Conservation (phyloP, 2,329 filamentous ascomycete genomes). For the Monilinia fructicola region DNA sequence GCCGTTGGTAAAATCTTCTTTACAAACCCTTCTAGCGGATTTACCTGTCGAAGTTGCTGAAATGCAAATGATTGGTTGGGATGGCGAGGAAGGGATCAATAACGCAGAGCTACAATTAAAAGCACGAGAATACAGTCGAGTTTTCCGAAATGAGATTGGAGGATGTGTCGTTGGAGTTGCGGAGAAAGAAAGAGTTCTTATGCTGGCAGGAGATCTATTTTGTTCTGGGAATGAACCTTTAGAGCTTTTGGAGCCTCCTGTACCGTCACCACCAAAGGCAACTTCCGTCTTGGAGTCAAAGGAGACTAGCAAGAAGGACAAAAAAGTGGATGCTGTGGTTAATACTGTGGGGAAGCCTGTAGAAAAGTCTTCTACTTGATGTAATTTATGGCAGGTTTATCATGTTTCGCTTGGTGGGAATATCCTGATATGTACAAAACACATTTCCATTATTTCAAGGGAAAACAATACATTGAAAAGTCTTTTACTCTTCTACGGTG, state of each 20-base stretch:
- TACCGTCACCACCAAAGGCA: not conserved
- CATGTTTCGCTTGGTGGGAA: not conserved
- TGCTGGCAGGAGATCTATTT: conserved; percentile 35
- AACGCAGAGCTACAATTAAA: conserved; percentile 45
- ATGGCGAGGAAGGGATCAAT: conserved; percentile 52
- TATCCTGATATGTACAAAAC: conserved; percentile 12
- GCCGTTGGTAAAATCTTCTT: conserved; percentile 48
- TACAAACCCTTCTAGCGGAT: conserved; percentile 51
- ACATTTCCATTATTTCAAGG: not conserved
- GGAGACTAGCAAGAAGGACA: not conserved
- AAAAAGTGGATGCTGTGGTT: not conserved
- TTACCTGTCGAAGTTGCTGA: conserved; percentile 46
- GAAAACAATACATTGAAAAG: not conserved
- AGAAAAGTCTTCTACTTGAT: not conserved
- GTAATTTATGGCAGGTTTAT: not conserved
- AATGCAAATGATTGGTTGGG: conserved; percentile 63
- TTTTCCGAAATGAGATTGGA: conserved; percentile 66
- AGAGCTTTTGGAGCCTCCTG: not conserved
- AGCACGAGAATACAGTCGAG: conserved; percentile 53
- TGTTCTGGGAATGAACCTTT: conserved; percentile 33
- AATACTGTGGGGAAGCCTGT: not conserved
- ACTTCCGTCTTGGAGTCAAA: conserved; percentile 7
- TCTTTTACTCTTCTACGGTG: not conserved
- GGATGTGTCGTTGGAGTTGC: conserved; percentile 49
- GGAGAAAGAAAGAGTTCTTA: conserved; percentile 27